Conservation (phyloP, 176 grass and related monocot genomes). For the Oryza glumipatula region DNA sequence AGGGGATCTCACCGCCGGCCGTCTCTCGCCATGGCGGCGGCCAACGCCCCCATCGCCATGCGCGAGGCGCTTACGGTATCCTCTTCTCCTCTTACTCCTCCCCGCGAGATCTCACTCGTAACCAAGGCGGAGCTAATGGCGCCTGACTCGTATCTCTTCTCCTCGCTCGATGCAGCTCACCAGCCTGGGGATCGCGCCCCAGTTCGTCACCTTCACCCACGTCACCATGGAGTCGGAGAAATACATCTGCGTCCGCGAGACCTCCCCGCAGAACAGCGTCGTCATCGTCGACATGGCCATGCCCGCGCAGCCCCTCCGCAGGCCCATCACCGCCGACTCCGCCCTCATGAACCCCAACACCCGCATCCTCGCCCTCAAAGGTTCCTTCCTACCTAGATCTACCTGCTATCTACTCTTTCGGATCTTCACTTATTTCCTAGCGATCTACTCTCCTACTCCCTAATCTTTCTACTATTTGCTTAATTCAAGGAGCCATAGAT, state of each 20-base stretch:
- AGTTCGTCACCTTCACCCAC: slow-evolving; percentile 99
- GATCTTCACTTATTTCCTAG: not conserved
- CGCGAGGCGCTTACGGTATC: slow-evolving; percentile 87
- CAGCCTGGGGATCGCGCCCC: slow-evolving; percentile 88
- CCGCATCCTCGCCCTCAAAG: slow-evolving; percentile 98
- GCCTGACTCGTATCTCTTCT: not conserved
- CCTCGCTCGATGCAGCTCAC: slow-evolving; percentile 59
- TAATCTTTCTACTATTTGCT: not conserved
- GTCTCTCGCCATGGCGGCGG: slow-evolving; percentile 81
- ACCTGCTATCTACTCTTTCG: not conserved
- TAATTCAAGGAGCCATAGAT: not conserved
- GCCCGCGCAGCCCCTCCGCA: slow-evolving; percentile 88
- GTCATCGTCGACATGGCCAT: slow-evolving; percentile 97
- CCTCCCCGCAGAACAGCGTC: slow-evolving; percentile 95
- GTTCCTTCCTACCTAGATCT: slow-evolving; percentile 37
- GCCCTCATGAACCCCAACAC: slow-evolving; percentile 96
- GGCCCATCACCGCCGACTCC: slow-evolving; percentile 97
- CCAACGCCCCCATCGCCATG: slow-evolving; percentile 96
- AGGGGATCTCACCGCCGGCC: slow-evolving; percentile 22
- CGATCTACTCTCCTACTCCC: slow-evolving; percentile 4
- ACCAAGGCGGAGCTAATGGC: not conserved
- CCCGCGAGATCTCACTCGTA: not conserved
- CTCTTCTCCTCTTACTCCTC: not conserved
- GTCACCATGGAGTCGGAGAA: slow-evolving; percentile 99
- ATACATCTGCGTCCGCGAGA: slow-evolving; percentile 98